A percentile compares a stretch with the other conserved stretches of the same genome.
These are phyloP conservation scores for Leavenworthia alabamica DNA, from an alignment of 345 rosid species.

Conservation along the genomic window DNA sequence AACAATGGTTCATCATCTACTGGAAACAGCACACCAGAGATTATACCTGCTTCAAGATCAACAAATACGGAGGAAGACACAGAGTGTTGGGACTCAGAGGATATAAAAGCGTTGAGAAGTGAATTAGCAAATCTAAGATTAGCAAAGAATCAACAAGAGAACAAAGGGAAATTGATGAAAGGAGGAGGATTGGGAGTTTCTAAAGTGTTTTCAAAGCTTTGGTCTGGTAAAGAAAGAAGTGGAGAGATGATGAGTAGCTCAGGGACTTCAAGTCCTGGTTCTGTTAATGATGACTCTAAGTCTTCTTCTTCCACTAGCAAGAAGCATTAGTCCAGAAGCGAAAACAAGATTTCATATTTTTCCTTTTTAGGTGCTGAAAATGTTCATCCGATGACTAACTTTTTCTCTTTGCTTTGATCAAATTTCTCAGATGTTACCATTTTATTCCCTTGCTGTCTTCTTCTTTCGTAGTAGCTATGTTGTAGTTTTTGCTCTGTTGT, in stretches of 20 bases:
- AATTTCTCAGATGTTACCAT: slow-evolving; percentile 14
- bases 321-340: slow-evolving; percentile 30
- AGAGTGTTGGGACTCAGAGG: slow-evolving; percentile 59
- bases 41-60: slow-evolving; percentile 53
- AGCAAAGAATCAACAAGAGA: slow-evolving; percentile 34
- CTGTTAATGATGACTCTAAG: slow-evolving; percentile 58
- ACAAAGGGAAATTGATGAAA: slow-evolving; percentile 32
- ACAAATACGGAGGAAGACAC: slow-evolving; percentile 52
- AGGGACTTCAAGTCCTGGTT: slow-evolving; percentile 74
- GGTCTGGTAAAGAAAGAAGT: slow-evolving; percentile 58
- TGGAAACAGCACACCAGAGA: slow-evolving; percentile 53
- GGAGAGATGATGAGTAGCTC: slow-evolving; percentile 62
- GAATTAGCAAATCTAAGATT: slow-evolving; percentile 47
- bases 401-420: slow-evolving; percentile 1
- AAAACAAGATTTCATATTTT: not conserved
- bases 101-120: slow-evolving; percentile 63
- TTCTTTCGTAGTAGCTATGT: not conserved
- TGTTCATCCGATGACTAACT: slow-evolving; percentile 14
- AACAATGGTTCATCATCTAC: slow-evolving; percentile 37
- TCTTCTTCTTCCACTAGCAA: slow-evolving; percentile 63
- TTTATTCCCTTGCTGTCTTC: slow-evolving; percentile 8
- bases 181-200: slow-evolving; percentile 60
- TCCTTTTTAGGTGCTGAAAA: not conserved
- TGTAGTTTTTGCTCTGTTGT: not conserved
- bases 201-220: slow-evolving; percentile 50